These are phyloP conservation scores for Parastagonospora nodorum DNA, from an alignment of 2,329 filamentous ascomycete genomes.

Conservation along the genomic window DNA sequence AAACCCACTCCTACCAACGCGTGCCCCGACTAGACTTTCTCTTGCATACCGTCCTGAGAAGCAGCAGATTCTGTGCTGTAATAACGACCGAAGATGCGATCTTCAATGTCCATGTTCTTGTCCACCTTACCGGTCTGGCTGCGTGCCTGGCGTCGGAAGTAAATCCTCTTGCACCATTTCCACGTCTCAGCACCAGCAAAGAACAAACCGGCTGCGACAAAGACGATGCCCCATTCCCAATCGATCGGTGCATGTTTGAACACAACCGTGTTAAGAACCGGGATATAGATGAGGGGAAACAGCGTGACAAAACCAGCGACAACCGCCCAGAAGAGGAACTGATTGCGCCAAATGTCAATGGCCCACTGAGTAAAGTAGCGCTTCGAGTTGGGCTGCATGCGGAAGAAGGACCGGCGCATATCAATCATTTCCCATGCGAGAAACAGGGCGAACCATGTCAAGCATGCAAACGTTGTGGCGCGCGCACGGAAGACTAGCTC, in stretches of 20 bases:
- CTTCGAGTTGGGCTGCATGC: conserved; percentile 68
- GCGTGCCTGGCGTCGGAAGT: conserved; percentile 32
- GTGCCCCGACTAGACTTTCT: not conserved
- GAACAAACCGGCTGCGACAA: conserved; percentile 65
- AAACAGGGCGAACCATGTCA: conserved; percentile 79
- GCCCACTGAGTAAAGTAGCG: conserved; percentile 61
- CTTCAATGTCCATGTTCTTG: conserved; percentile 23
- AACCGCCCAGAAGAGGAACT: conserved; percentile 61
- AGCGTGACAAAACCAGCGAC: conserved; percentile 52
- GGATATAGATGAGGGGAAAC: conserved; percentile 65
- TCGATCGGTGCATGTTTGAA: conserved; percentile 69
- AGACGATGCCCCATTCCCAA: conserved; percentile 73
- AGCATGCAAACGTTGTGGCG: conserved; percentile 73
- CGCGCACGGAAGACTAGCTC: conserved; percentile 58
- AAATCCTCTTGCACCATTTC: conserved; percentile 68
- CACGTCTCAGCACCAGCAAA: conserved; percentile 67
- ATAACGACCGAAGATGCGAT: conserved; percentile 22
- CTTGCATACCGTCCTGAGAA: not conserved
- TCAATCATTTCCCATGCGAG: conserved; percentile 80
- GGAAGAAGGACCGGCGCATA: conserved; percentile 74
- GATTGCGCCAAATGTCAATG: conserved; percentile 71
- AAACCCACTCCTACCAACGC: not conserved
- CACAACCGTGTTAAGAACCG: conserved; percentile 66
- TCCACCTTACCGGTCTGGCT: conserved; percentile 11
- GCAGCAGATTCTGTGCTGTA: conserved; percentile 7